Evolutionary conservation across 2,329 filamentous ascomycete species (phyloP).

Genomic region (Penicillium sclerotiorum): DNA sequence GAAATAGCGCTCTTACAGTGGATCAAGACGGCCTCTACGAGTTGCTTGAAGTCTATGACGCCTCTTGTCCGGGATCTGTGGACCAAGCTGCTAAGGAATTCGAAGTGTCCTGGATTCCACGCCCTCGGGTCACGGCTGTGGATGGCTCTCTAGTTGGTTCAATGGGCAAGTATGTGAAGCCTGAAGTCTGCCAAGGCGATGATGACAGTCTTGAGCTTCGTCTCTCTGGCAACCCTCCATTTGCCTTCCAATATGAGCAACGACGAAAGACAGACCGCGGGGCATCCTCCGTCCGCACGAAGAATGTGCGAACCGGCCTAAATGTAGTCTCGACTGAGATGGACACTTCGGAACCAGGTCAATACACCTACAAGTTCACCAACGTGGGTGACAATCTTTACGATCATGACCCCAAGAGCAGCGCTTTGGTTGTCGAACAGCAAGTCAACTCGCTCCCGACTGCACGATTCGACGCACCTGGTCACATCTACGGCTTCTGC

Average conservation of each 20-base stretch:
- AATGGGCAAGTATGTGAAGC: slow-evolving; percentile 66
- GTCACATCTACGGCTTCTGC: slow-evolving; percentile 95
- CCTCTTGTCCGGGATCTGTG: slow-evolving; percentile 77
- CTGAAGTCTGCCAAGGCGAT: slow-evolving; percentile 90
- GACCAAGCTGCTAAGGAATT: slow-evolving; percentile 75
- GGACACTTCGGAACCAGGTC: slow-evolving; percentile 80
- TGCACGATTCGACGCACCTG: slow-evolving; percentile 79
- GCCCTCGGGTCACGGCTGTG: slow-evolving; percentile 71
- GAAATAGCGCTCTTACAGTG: slow-evolving; percentile 72
- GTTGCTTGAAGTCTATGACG: slow-evolving; percentile 75
- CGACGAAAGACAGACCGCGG: slow-evolving; percentile 70
- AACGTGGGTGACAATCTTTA: slow-evolving; percentile 86
- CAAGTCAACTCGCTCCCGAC: slow-evolving; percentile 81
- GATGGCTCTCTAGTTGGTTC: slow-evolving; percentile 51
- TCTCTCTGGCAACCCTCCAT: slow-evolving; percentile 80
- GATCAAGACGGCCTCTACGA: slow-evolving; percentile 74
- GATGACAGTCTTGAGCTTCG: slow-evolving; percentile 84
- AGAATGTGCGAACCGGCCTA: slow-evolving; percentile 75
- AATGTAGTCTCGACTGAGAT: slow-evolving; percentile 77
- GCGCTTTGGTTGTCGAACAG: slow-evolving; percentile 73
- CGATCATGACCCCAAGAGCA: slow-evolving; percentile 68
- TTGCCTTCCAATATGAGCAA: slow-evolving; percentile 78
- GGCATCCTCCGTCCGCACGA: slow-evolving; percentile 65
- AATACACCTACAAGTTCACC: slow-evolving; percentile 83
- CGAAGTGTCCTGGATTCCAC: slow-evolving; percentile 79